Base-by-base conservation (phyloP, 2,329 filamentous ascomycete genomes). In the Scopulariopsis brevicaulis region DNA sequence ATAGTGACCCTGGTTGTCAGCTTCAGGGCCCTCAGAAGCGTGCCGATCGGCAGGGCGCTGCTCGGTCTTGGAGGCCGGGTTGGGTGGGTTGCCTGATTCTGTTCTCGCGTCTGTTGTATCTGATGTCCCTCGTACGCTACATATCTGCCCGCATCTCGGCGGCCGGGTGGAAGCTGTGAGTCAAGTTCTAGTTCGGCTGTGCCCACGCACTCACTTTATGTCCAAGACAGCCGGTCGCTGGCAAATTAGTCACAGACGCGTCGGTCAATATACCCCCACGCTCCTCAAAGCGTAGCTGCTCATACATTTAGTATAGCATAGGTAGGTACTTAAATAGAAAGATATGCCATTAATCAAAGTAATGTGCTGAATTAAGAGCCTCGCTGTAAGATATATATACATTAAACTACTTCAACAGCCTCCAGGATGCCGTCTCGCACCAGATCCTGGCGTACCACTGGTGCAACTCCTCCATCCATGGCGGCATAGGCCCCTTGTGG, bases 401-500 rank as follows among this genome's bases (percentile, higher is more conserved):
- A 53, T 22, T 14, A 40, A 46, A 51, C 28, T 48, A 69, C 62
- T 69, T 69, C 1, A 70, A 64, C 55, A 76, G 65, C 59, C 61
- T 70, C 64, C 72, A 69, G 1, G 72, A 69, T 0, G 65, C 74
- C 4, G 70, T 72, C 60, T 71, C 46, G 46, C 3, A 50, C 46
- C 46, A 50, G 46, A 50, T 50, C 46, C 46, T 71, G 28, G 73
- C 62, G 54, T 77, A 77, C 74, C 73, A 76, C 61, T 70, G 68
- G 53, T 70, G 68, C 58, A 70, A 51, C 58, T 66, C 66, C 12
- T 65, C 65, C 55, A 66, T 66, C 62, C 62, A 67, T 0, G 40
- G 3, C 0, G 68, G 62, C 67, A 70, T 70, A 0, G 66, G 65
- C 0, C 66, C 66, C 56, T 69, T 67, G 48, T 64, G 65, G 0